These are phyloP conservation scores for Wickerhamomyces chambardii DNA, from an alignment of 805 yeast species.

Conservation along the genomic window DNA sequence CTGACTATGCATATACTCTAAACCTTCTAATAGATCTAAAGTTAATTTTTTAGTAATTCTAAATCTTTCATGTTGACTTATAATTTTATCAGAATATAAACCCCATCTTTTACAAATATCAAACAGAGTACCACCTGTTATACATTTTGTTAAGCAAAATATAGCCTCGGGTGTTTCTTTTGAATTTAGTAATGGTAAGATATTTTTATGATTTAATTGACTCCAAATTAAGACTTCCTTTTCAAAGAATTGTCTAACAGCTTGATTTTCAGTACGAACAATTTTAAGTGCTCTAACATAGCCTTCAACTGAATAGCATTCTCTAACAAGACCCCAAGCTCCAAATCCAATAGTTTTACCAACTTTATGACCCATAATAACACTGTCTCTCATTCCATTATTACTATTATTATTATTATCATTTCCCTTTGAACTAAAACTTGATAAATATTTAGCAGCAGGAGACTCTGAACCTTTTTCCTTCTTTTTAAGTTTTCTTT, in stretches of 20 bases:
- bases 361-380: slow-evolving; percentile 49
- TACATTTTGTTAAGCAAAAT: slow-evolving; percentile 63
- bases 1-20: slow-evolving; percentile 50
- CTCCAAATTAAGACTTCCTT: slow-evolving; percentile 77
- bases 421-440: slow-evolving; percentile 12
- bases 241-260: slow-evolving; percentile 48
- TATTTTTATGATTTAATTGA: slow-evolving; percentile 49
- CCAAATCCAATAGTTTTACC: slow-evolving; percentile 82
- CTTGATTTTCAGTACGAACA: slow-evolving; percentile 41
- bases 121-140: slow-evolving; percentile 73
- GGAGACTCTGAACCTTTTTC: slow-evolving; percentile 11
- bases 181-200: slow-evolving; percentile 54
- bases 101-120: slow-evolving; percentile 73
- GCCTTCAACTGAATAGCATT: slow-evolving; percentile 33
- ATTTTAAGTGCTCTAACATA: slow-evolving; percentile 52
- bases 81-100: slow-evolving; percentile 21
- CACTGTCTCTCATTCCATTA: slow-evolving; percentile 57
- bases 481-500: slow-evolving; percentile 16
- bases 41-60: slow-evolving; percentile 26
- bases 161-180: slow-evolving; percentile 53
- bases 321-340: slow-evolving; percentile 83
- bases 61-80: slow-evolving; percentile 25
- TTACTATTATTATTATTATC: too few relatives aligned
- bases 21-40: slow-evolving; percentile 48
- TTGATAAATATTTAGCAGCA: slow-evolving; percentile 18